Percentiles rank a stretch among this genome's conserved stretches.
Conservation (phyloP, 2,329 filamentous ascomycete genomes). For the Exophiala oligosperma region DNA sequence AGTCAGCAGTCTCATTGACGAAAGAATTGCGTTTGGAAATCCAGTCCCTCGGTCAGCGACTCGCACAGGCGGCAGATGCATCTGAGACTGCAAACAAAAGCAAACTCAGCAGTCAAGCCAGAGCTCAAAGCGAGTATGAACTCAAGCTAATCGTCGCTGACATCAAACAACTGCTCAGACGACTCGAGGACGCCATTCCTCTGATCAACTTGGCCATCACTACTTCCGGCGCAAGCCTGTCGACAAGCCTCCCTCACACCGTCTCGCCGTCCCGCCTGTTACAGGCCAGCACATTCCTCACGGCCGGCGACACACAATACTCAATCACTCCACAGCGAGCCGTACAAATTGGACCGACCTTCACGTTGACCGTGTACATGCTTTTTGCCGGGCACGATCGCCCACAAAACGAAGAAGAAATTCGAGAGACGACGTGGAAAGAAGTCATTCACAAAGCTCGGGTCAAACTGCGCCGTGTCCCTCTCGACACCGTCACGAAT, state of each 20-base stretch:
- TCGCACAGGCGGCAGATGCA: conserved; percentile 68
- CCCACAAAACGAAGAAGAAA: conserved; percentile 55
- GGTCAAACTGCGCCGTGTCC: conserved; percentile 74
- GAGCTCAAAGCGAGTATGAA: conserved; percentile 60
- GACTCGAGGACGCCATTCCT: conserved; percentile 89
- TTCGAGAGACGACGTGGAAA: conserved; percentile 80
- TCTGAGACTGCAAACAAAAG: conserved; percentile 53
- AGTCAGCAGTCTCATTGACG: conserved; percentile 80
- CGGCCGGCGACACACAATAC: conserved; percentile 82
- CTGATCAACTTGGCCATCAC: conserved; percentile 92
- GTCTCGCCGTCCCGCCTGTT: conserved; percentile 88
- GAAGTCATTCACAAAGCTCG: conserved; percentile 93
- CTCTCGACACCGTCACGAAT: conserved; percentile 51
- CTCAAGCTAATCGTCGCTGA: conserved; percentile 70
- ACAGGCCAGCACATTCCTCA: conserved; percentile 90
- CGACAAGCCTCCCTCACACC: conserved; percentile 73
- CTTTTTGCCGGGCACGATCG: conserved; percentile 78
- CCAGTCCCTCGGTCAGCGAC: conserved; percentile 70
- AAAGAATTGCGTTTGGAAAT: conserved; percentile 83
- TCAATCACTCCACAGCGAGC: conserved; percentile 61
- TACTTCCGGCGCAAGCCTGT: conserved; percentile 84
- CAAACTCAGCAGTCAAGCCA: conserved; percentile 43
- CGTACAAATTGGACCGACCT: conserved; percentile 83
- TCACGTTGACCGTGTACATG: conserved; percentile 90
- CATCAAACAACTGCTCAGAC: conserved; percentile 70